Base-by-base conservation (phyloP, 2,329 filamentous ascomycete species). In the Fusarium tjaetaba region DNA sequence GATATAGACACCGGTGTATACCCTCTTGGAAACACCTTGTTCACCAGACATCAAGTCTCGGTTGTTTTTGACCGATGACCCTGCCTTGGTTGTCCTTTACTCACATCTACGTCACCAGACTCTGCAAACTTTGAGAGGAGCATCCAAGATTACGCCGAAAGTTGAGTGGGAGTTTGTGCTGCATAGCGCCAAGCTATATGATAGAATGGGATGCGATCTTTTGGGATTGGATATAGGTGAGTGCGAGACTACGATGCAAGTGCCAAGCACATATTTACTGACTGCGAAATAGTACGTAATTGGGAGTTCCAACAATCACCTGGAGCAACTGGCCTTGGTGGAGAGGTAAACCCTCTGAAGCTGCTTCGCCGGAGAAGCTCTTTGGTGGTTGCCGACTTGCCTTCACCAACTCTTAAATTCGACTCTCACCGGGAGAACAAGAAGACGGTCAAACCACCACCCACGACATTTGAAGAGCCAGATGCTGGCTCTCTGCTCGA, bases 121-220 rank as follows among this genome's bases (percentile, higher is more conserved):
- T 1, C 83, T 95, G 2, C 94, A 97, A 80, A 97, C 94, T 1
- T 88, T 97, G 13, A 91, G 92, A 38, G 95, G 95, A n/a, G 94
- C 94, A 11, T 92, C 93, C 1, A 94, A 94, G 82, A 88, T 97
- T 24, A 92, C 91, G 5, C 92, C 93, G 1, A 89, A 89, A 70
- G 91, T 92, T 8, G 95, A 98, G 82, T 97, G 94, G 93, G 90
- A 93, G 38, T 97, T 98, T 80, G 91, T 98, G 2, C 85, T 97
- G 28, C 94, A 96, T 76, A 97, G 94, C 60, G 94, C 95, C 22
- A 88, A 91, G 61, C 86, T 96, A 24, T 98, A 95, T 79, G 93
- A 93, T 80, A 92, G 94, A 14, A 98, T 96, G 95, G 96, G 96
- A 7, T 97, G 96, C 79, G 96, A 98, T 81, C 82, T 97, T 14